Base-by-base conservation (phyloP, 768 basidiomycete species). In the Trametes meyenii region DNA sequence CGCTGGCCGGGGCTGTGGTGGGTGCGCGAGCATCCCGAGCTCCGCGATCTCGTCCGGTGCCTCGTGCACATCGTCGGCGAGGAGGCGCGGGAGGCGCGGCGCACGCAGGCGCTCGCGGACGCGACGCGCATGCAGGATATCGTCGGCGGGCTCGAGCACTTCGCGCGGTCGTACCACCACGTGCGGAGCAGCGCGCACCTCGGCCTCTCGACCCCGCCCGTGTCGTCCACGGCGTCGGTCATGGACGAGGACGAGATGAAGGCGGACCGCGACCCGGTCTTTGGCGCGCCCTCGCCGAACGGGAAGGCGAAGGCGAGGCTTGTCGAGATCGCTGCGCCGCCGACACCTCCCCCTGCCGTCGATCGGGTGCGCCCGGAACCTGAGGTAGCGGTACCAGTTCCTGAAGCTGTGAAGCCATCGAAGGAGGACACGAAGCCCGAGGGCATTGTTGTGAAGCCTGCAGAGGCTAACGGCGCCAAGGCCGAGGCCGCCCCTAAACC, bases 1-100 rank as follows among this genome's bases (percentile, higher is more conserved):
- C 59, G 70, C 48, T 90, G 89, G 89, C 86, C 87, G 23, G 84
- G 83, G 21, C 82, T 82, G 65, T 83, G 83, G 80, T 90, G 88
- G 86, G 79, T 81, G 26, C 80, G 79, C 53, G 85, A 88, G 65
- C 86, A 86, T 70, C 72, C 78, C 5, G 89, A 89, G 74, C 79
- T 88, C 67, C 80, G 78, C 71, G 77, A 82, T 51, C 77, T 89
- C 44, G 79, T 88, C 36, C 79, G 80, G 45, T 79, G 82, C 36
- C 85, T 87, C 71, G 79, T 84, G 36, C 76, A 81, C 60, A 80
- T 87, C 39, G 73, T 91, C 33, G 85, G 80, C 16, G 89, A 89
- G 69, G 88, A 90, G 72, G 77, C 90, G 52, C 78, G 80, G 50
- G 83, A 81, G 67, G 79, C 81, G 54, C 75, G 76, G 61, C 71